Conservation (phyloP, 208 protist species). For the Trypanosoma vivax region DNA sequence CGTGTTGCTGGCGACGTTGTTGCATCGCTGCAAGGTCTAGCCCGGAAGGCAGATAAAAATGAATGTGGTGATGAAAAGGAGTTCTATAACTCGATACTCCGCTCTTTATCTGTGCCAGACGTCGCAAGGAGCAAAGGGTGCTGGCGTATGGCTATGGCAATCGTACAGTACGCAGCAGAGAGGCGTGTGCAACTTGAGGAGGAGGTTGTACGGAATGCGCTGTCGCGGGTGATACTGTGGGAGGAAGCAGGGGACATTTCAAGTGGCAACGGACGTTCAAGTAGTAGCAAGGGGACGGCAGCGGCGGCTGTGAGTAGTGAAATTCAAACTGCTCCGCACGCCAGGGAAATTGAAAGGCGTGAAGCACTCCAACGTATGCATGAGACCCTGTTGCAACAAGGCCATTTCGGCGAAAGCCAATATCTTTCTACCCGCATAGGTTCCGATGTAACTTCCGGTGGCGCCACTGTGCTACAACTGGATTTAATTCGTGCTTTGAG, state of each 20-base stretch:
- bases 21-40: neutral
- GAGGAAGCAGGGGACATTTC: neutral
- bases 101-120: conserved; percentile 1
- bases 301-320: no score
- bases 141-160: conserved; percentile 4
- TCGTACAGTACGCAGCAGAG: conserved; percentile 12
- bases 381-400: no score
- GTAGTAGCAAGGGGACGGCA: neutral
- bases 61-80: conserved; percentile 3
- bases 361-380: no score
- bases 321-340: no score
- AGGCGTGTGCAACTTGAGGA: conserved; percentile 5
- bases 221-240: no score
- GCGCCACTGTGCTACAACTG: conserved; percentile 1
- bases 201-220: neutral
- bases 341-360: no score
- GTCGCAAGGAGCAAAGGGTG: conserved; percentile 5
- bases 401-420: no score
- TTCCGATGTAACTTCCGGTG: no score
- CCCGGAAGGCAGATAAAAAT: neutral
- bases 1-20: conserved; percentile 16
- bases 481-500: conserved; percentile 10
- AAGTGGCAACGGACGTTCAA: conserved; percentile 8
- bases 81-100: conserved; percentile 16
- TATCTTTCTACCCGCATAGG: no score